phyloP scores from a whole-genome alignment of 1,284 basidiomycete genomes.

The Tetrapyrgos nigripes region DNA sequence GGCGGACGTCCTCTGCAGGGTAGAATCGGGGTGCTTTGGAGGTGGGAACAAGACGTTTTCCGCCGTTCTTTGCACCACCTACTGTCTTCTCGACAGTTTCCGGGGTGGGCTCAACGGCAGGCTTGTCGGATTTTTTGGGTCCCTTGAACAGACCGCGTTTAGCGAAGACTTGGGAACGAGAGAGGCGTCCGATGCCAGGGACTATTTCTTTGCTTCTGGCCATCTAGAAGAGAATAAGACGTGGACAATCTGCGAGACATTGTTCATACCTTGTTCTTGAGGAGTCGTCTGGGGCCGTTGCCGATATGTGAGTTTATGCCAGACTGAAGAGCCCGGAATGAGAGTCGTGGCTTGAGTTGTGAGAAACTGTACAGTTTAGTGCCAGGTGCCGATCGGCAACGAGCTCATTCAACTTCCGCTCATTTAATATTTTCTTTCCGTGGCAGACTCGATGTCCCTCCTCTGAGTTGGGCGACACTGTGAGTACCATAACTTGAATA shows the following conservation, averaged over 20 bases:
- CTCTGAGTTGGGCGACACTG: too few species aligned
- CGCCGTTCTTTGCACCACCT: conserved; percentile 92
- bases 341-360: neutral
- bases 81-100: conserved; percentile 83
- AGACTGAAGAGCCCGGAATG: neutral
- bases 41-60: conserved; percentile 86
- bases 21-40: conserved; percentile 95
- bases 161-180: conserved; percentile 81
- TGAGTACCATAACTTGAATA: too few species aligned
- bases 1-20: conserved; percentile 93
- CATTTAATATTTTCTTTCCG: too few species aligned
- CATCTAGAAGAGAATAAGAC: conserved; percentile 64
- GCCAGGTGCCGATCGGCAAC: neutral
- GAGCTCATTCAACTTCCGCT: too few species aligned
- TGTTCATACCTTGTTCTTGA: neutral
- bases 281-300: neutral
- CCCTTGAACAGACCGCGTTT: conserved; percentile 85
- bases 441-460: too few species aligned
- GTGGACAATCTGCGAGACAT: conserved; percentile 1
- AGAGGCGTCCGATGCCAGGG: conserved; percentile 85
- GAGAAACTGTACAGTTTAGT: neutral
- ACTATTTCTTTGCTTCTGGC: conserved; percentile 91
- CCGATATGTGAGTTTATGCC: neutral
- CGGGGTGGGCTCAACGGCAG: conserved; percentile 64
- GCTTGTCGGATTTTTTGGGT: conserved; percentile 78